Conservation (phyloP, 2,329 filamentous ascomycete genomes). For the Magnaporthiopsis incrustans region DNA sequence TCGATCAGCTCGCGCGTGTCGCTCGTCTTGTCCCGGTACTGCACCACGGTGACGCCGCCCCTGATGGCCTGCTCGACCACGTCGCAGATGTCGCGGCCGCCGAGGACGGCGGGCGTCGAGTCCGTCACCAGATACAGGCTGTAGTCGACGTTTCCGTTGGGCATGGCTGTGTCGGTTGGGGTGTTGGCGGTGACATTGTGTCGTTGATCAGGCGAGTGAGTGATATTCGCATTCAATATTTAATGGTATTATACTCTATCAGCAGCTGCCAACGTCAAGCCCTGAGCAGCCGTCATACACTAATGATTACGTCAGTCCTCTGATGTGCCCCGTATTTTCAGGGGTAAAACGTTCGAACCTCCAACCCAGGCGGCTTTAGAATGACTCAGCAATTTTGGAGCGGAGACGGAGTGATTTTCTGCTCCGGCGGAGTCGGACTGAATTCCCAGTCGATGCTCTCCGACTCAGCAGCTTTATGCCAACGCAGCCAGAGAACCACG, state of each 20-base stretch:
- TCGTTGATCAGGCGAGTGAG: too few species aligned
- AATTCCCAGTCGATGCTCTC: background rate
- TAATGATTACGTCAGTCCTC: too few species aligned
- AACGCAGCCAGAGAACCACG: background rate
- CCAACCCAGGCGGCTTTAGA: too few species aligned
- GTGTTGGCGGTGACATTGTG: too few species aligned
- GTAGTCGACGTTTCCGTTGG: constrained; percentile 50
- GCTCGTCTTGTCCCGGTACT: constrained; percentile 82
- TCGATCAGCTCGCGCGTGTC: constrained; percentile 64
- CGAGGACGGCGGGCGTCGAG: constrained; percentile 78
- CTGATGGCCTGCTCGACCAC: constrained; percentile 69
- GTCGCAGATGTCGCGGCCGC: constrained; percentile 56
- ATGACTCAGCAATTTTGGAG: background rate
- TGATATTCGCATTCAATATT: too few species aligned
- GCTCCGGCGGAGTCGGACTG: background rate
- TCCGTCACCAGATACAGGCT: constrained; percentile 88
- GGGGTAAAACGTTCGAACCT: background rate
- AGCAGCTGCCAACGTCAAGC: too few species aligned
- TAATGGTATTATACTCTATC: too few species aligned
- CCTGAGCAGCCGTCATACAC: too few species aligned
- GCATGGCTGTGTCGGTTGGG: constrained; percentile 3
- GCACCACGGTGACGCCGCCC: constrained; percentile 79
- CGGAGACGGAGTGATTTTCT: background rate
- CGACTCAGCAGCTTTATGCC: background rate
- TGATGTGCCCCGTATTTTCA: background rate